Percentiles rank a stretch among this genome's conserved stretches.
Evolutionary conservation across 768 basidiomycete species (phyloP).

Genomic region (Mycena rebaudengoi): DNA sequence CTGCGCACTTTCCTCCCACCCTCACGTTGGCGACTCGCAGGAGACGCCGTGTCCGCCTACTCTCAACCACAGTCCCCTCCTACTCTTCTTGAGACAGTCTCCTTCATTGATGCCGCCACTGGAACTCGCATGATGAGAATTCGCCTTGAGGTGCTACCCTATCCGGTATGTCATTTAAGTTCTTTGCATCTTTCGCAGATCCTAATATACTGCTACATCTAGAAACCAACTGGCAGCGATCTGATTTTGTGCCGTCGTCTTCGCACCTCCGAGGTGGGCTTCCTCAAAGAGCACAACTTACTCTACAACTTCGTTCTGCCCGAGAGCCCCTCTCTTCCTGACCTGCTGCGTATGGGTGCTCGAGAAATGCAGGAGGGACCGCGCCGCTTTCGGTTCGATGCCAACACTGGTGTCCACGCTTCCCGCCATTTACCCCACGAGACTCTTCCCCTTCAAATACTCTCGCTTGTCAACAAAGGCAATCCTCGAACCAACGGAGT

Average conservation of each 20-base stretch:
- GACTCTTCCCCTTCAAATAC: neutral
- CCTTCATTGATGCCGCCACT: neutral
- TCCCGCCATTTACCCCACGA: slow-evolving; percentile 2
- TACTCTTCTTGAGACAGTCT: slow-evolving; percentile 1
- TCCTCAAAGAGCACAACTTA: neutral
- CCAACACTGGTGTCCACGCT: neutral
- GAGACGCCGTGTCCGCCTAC: neutral
- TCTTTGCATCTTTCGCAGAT: neutral
- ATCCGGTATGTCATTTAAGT: neutral
- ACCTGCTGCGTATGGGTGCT: neutral
- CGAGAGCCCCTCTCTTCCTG: neutral
- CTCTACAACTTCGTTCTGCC: neutral
- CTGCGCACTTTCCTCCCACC: slow-evolving; percentile 1
- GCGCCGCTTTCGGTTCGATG: neutral
- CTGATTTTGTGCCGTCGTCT: neutral
- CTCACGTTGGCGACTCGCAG: neutral
- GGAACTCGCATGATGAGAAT: neutral
- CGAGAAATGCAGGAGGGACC: neutral
- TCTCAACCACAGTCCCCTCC: slow-evolving; percentile 1
- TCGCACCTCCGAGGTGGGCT: neutral
- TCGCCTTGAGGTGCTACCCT: neutral
- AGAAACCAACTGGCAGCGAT: too few species aligned
- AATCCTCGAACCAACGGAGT: neutral
- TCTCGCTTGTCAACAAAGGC: slow-evolving; percentile 1
- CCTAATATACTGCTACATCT: neutral